Conservation (phyloP, 306 rosid species). For the Quercus bicolor region DNA sequence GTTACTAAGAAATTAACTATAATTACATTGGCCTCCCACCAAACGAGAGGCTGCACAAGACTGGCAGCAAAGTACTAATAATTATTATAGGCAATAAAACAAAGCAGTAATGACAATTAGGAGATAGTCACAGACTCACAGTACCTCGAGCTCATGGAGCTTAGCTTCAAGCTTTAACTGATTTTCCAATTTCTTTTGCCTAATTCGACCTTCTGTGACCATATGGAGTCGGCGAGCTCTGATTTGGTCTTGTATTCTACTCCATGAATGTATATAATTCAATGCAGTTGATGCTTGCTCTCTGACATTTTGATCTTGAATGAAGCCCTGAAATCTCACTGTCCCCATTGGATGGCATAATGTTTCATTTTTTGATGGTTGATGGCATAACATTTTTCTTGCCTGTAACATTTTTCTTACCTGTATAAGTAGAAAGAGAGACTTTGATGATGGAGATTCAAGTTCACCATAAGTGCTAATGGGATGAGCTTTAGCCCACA, state of each 20-base stretch:
- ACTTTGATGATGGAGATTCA: neutral
- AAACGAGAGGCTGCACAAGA: constrained; percentile 3
- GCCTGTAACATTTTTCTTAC: constrained; percentile 57
- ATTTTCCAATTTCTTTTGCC: constrained; percentile 55
- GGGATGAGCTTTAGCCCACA: neutral
- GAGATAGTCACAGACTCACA: neutral
- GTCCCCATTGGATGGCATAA: constrained; percentile 34
- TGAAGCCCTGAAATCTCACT: constrained; percentile 38
- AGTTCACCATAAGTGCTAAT: neutral
- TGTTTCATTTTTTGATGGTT: neutral
- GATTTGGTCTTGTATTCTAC: constrained; percentile 64
- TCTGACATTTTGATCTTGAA: constrained; percentile 48
- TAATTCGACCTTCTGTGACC: constrained; percentile 61
- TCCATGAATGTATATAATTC: constrained; percentile 68
- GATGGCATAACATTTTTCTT: constrained; percentile 16
- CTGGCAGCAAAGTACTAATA: neutral
- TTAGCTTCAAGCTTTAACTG: constrained; percentile 70
- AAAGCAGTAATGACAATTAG: neutral
- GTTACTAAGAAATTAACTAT: too few relatives aligned
- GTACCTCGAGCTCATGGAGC: constrained; percentile 74
- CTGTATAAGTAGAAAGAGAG: constrained; percentile 25
- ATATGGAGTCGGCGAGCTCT: constrained; percentile 59
- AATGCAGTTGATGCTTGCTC: constrained; percentile 58
- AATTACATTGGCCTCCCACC: neutral
- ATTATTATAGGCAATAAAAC: neutral